These are phyloP conservation scores for Lipomyces orientalis DNA, from an alignment of 805 yeast genomes.

Conservation along the genomic window DNA sequence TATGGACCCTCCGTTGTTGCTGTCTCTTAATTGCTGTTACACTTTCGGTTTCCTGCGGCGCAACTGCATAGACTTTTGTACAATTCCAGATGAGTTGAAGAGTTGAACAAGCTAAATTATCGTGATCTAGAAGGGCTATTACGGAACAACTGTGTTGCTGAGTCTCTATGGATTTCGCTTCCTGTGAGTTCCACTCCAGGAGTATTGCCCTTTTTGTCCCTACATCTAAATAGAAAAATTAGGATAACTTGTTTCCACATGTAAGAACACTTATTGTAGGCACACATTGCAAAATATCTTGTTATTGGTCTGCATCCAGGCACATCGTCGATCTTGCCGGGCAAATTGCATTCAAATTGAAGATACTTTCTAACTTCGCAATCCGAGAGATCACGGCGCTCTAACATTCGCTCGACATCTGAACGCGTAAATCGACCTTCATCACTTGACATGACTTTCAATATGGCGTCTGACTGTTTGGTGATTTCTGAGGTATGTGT, in stretches of 20 bases:
- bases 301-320: constrained; percentile 14
- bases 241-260: neutral
- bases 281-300: constrained; percentile 28
- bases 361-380: constrained; percentile 20
- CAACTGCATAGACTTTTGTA: neutral
- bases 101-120: neutral
- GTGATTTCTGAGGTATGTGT: too few species aligned
- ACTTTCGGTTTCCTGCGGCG: too few species aligned
- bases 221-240: constrained; percentile 6
- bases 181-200: neutral
- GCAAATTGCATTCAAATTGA: constrained; percentile 20
- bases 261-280: neutral
- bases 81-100: neutral
- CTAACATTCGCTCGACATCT: constrained; percentile 7
- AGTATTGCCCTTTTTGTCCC: constrained; percentile 3
- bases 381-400: constrained; percentile 4
- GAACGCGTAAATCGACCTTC: constrained; percentile 6
- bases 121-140: neutral
- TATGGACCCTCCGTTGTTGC: too few species aligned
- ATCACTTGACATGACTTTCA: neutral
- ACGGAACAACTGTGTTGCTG: neutral
- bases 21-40: too few species aligned
- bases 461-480: neutral
- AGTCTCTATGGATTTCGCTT: neutral
- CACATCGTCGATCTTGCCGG: constrained; percentile 12